phyloP scores from a whole-genome alignment of 495 filamentous ascomycete genomes.

The Annulohypoxylon stygium region DNA sequence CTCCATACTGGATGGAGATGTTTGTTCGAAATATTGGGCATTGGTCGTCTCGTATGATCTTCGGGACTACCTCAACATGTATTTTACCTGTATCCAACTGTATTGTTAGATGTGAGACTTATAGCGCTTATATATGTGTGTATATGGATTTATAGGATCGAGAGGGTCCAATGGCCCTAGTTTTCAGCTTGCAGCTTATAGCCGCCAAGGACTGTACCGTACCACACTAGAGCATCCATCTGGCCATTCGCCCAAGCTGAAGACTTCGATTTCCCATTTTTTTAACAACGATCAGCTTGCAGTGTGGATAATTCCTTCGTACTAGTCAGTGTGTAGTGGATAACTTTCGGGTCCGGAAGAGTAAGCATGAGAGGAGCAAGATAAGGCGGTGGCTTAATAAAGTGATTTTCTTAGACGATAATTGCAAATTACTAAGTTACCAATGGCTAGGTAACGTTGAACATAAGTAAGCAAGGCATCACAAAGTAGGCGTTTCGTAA shows the following conservation, averaged over 20 bases:
- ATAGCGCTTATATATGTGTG: conserved; percentile 22
- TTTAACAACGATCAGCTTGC: conserved; percentile 12
- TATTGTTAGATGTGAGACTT: conserved; percentile 21
- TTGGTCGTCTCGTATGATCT: not conserved
- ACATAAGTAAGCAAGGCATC: not conserved
- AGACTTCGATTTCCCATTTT: conserved; percentile 17
- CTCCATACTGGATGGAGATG: not conserved
- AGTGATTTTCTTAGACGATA: not conserved
- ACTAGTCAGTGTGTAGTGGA: conserved; percentile 27
- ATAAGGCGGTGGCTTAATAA: not conserved
- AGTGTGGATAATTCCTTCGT: conserved; percentile 21
- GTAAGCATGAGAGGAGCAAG: conserved; percentile 7
- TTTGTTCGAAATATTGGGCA: conserved; percentile 4
- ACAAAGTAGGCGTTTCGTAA: not conserved
- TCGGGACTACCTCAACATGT: not conserved
- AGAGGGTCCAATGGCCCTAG: conserved; percentile 7
- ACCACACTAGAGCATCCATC: conserved; percentile 22
- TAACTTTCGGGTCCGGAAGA: conserved; percentile 1
- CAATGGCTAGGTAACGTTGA: not conserved
- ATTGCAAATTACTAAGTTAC: not conserved
- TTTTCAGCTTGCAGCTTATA: conserved; percentile 45
- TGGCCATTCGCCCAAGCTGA: conserved; percentile 22
- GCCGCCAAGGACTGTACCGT: conserved; percentile 32
- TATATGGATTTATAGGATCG: conserved; percentile 9
- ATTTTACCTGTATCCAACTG: conserved; percentile 10